Base-by-base conservation (phyloP, 164 flowering plant species). In the Annona cherimola region DNA sequence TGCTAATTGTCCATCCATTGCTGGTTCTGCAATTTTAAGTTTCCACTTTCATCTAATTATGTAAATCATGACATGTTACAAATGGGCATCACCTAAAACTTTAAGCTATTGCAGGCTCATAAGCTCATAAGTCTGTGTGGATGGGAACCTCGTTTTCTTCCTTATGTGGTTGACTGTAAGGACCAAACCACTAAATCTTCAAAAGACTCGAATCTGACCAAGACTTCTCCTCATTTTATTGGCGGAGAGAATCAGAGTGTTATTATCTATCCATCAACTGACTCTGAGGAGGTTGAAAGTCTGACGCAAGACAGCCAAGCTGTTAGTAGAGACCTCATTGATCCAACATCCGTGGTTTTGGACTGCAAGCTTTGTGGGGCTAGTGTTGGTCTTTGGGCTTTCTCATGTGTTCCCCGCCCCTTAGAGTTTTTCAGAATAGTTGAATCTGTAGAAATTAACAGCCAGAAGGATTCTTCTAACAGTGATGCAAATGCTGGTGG, bases 281-380 rank as follows among this genome's bases (percentile, higher is more conserved):
- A 66, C 64, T 65, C 66, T 45, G 76, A 74, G 75, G 83, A 77
- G 69, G 76, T 5, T 57, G 19, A 45, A 26, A 77, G 78, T 76
- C 77, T 66, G 67, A 73, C 73, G 75, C 80, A 76, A 64, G 70
- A 76, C 39, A 61, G 64, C 57, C 46, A 8, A 14, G 44, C 62
- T 74, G 67, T 69, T 63, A 65, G 42, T 50, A 82, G 60, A 41
- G 35, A 50, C 4, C 81, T 78, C 9, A 71, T 71, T 63, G 94
- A 95, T 84, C 96, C 93, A 20, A 79, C 81, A 66, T 91, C 96
- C 78, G 83, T 86, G 78, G 98, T 90, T 78, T 74, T 96, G 50
- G 94, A 90, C 60, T 96, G 99, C 82, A 84, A 59, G 80, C 84
- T 89, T 57, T 93, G 99, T 82, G 97, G 97, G 46, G 97, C 98